A percentile compares a stretch with the other conserved stretches of the same genome.
These are phyloP conservation scores for Gnetum montanum DNA, from an alignment of 75 land plant genomes.

Conservation along the genomic window DNA sequence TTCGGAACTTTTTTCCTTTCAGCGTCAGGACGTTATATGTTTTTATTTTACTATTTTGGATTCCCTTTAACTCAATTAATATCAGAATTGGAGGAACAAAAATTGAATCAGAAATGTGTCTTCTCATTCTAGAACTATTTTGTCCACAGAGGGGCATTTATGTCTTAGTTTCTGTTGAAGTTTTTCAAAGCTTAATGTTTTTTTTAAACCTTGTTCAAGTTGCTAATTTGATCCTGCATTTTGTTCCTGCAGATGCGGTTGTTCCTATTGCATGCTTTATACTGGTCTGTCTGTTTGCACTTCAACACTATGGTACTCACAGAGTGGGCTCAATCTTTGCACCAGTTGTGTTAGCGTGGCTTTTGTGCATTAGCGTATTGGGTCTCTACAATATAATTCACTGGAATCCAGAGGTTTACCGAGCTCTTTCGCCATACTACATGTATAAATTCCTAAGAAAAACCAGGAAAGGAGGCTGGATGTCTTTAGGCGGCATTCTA, in stretches of 20 bases:
- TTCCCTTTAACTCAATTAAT: background rate
- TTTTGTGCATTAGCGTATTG: conserved; percentile 67
- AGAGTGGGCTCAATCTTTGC: conserved; percentile 75
- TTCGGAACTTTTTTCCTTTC: background rate
- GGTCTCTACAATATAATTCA: conserved; percentile 69
- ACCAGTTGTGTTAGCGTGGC: conserved; percentile 67
- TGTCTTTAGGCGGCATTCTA: conserved; percentile 77
- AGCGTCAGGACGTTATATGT: background rate
- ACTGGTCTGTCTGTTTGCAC: conserved; percentile 58
- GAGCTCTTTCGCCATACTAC: conserved; percentile 71
- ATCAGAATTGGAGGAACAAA: background rate
- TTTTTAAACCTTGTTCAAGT: background rate
- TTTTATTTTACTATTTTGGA: background rate
- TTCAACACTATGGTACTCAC: conserved; percentile 83
- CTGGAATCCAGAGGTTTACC: conserved; percentile 54
- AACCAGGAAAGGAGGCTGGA: conserved; percentile 59
- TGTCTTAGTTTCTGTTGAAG: background rate
- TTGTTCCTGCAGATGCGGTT: conserved; percentile 52
- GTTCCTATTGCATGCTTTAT: conserved; percentile 63
- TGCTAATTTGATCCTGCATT: background rate
- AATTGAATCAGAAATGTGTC: background rate
- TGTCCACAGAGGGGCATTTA: background rate
- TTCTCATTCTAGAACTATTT: background rate
- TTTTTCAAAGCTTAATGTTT: background rate
- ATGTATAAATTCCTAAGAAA: conserved; percentile 63